Evolutionary conservation across 2,329 filamentous ascomycete genomes (phyloP).

Genomic region (Colletotrichum melonis): DNA sequence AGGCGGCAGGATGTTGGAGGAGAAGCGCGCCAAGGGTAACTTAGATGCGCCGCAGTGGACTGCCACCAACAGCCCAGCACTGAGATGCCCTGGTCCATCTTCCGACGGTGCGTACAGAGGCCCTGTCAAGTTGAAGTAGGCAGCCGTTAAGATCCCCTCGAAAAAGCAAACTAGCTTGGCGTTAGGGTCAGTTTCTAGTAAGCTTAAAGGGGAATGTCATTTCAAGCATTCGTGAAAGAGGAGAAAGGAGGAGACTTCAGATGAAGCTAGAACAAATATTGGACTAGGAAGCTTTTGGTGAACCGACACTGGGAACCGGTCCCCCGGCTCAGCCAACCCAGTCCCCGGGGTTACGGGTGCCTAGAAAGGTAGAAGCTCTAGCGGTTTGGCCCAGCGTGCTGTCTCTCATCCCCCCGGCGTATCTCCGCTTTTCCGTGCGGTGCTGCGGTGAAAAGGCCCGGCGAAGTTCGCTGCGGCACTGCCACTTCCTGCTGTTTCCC

Average conservation of each 20-base stretch:
- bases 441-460: neutral
- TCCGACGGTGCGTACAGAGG: neutral
- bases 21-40: neutral
- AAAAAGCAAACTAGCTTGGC: neutral
- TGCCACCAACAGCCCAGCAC: neutral
- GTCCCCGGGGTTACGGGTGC: neutral
- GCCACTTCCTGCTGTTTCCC: conserved; percentile 1
- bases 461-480: neutral
- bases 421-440: conserved; percentile 1
- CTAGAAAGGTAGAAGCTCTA: neutral
- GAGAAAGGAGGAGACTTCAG: neutral
- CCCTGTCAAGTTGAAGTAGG: neutral
- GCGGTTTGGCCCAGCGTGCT: too few relatives aligned
- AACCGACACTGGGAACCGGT: neutral
- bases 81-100: neutral
- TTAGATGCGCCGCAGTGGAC: neutral
- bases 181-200: neutral
- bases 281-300: neutral
- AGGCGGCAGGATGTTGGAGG: neutral
- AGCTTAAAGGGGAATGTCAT: neutral
- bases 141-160: neutral
- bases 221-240: neutral
- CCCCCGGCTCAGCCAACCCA: conserved; percentile 2
- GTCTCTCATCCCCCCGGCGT: neutral
- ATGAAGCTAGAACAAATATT: neutral